Evolutionary conservation across 2,329 filamentous ascomycete genomes (phyloP).

Genomic region (Myriosclerotinia curreyana): DNA sequence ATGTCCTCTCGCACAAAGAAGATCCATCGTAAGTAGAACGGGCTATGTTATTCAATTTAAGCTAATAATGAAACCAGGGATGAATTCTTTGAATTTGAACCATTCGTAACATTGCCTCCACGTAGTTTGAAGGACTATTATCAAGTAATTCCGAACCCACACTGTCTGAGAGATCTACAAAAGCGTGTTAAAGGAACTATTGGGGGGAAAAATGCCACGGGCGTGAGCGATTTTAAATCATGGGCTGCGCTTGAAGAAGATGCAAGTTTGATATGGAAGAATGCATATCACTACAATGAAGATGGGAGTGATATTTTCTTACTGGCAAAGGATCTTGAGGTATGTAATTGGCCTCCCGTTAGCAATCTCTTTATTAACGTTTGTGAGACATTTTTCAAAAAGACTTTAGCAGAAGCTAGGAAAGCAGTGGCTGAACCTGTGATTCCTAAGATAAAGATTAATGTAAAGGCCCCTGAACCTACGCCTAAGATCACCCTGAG

Average conservation of each 20-base stretch:
- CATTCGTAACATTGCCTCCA: constrained; percentile 76
- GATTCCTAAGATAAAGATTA: constrained; percentile 65
- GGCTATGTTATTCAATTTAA: neutral
- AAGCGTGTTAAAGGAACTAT: constrained; percentile 73
- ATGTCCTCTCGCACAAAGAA: constrained; percentile 62
- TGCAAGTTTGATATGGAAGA: constrained; percentile 78
- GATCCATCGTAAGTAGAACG: constrained; percentile 57
- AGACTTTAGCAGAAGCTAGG: constrained; percentile 68
- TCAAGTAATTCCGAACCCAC: constrained; percentile 73
- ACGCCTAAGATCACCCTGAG: constrained; percentile 70
- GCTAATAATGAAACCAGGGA: constrained; percentile 46
- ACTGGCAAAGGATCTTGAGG: constrained; percentile 76
- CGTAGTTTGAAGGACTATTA: constrained; percentile 81
- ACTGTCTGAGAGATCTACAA: constrained; percentile 74
- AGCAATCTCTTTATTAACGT: constrained; percentile 23
- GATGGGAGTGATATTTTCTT: constrained; percentile 82
- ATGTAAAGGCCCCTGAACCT: constrained; percentile 63
- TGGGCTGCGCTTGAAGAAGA: constrained; percentile 83
- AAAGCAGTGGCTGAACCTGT: constrained; percentile 67
- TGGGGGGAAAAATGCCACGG: constrained; percentile 61
- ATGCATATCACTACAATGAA: constrained; percentile 87
- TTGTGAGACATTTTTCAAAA: constrained; percentile 63
- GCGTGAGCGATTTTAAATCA: constrained; percentile 67
- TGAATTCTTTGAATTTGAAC: constrained; percentile 65
- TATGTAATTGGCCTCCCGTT: constrained; percentile 40